Evolutionary conservation across 768 basidiomycete species (phyloP).

Genomic region (Ramaria sp.): DNA sequence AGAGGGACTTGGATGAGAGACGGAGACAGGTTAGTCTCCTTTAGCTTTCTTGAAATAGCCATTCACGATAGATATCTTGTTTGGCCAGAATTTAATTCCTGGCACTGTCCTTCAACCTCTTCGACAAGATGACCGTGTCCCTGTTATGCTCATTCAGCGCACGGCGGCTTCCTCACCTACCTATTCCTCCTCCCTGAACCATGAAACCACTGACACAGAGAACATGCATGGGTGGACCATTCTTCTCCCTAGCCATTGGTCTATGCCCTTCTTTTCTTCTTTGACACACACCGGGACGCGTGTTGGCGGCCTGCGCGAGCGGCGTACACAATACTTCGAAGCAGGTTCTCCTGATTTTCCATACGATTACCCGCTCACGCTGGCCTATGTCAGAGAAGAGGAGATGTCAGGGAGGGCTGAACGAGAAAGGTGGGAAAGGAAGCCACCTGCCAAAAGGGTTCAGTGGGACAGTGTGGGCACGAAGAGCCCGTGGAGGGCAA

Average conservation of each 20-base stretch:
- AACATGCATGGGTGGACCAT: slow-evolving; percentile 81
- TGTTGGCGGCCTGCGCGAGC: slow-evolving; percentile 77
- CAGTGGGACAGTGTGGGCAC: slow-evolving; percentile 59
- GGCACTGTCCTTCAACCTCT: slow-evolving; percentile 58
- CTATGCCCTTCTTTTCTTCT: slow-evolving; percentile 80
- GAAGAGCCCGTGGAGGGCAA: slow-evolving; percentile 60
- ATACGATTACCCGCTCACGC: slow-evolving; percentile 58
- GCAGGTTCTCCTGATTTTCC: slow-evolving; percentile 69
- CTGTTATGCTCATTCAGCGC: slow-evolving; percentile 73
- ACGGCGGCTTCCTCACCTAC: slow-evolving; percentile 32
- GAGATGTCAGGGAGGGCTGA: slow-evolving; percentile 41
- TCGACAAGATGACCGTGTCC: slow-evolving; percentile 73
- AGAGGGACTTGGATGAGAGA: slow-evolving; percentile 80
- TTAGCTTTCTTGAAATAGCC: neutral
- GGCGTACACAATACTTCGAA: slow-evolving; percentile 73
- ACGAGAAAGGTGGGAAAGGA: slow-evolving; percentile 55
- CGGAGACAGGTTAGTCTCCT: slow-evolving; percentile 47
- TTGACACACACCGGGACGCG: slow-evolving; percentile 76
- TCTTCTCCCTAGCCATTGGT: slow-evolving; percentile 80
- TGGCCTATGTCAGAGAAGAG: slow-evolving; percentile 42
- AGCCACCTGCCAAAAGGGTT: slow-evolving; percentile 79
- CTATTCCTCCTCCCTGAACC: slow-evolving; percentile 13
- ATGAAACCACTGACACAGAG: slow-evolving; percentile 19
- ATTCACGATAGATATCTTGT: neutral
- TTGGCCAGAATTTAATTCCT: slow-evolving; percentile 56